Evolutionary conservation across 305 asterid species (phyloP).

Genomic region (Monarda citriodora): DNA sequence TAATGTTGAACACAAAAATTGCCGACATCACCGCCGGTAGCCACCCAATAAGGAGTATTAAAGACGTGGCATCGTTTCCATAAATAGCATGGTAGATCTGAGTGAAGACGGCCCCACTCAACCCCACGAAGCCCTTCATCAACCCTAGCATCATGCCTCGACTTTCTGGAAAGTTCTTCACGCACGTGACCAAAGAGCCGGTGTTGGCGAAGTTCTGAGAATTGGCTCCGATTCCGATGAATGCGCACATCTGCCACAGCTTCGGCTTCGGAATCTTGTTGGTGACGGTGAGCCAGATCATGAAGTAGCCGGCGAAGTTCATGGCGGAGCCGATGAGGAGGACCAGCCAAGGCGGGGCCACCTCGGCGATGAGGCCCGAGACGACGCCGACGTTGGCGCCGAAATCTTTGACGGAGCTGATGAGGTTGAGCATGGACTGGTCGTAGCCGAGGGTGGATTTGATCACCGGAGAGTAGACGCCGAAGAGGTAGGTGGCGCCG

Average conservation of each 20-base stretch:
- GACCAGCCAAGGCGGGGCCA: slow-evolving; percentile 82
- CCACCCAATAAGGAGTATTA: slow-evolving; percentile 84
- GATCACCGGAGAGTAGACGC: slow-evolving; percentile 76
- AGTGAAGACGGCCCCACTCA: slow-evolving; percentile 84
- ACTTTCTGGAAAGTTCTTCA: slow-evolving; percentile 70
- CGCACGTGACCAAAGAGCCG: slow-evolving; percentile 75
- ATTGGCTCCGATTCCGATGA: slow-evolving; percentile 77
- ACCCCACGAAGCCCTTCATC: slow-evolving; percentile 69
- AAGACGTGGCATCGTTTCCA: slow-evolving; percentile 69
- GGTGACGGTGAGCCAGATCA: slow-evolving; percentile 72
- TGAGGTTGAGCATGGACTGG: slow-evolving; percentile 79
- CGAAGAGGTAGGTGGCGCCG: slow-evolving; percentile 84
- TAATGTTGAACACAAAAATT: slow-evolving; percentile 61
- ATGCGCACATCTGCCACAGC: slow-evolving; percentile 82
- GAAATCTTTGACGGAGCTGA: slow-evolving; percentile 72
- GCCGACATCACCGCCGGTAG: slow-evolving; percentile 81
- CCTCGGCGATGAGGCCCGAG: slow-evolving; percentile 77
- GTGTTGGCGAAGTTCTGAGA: slow-evolving; percentile 30
- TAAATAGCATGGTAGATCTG: slow-evolving; percentile 73
- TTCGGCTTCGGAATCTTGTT: slow-evolving; percentile 40
- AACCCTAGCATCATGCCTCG: slow-evolving; percentile 66
- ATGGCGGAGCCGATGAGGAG: slow-evolving; percentile 61
- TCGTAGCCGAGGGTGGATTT: slow-evolving; percentile 70
- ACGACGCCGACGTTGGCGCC: slow-evolving; percentile 86
- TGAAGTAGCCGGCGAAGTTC: slow-evolving; percentile 79